Evolutionary conservation across 805 yeast species (phyloP), one percentile per base, ranked within the genome.

Genomic region (Candida insectalens): DNA sequence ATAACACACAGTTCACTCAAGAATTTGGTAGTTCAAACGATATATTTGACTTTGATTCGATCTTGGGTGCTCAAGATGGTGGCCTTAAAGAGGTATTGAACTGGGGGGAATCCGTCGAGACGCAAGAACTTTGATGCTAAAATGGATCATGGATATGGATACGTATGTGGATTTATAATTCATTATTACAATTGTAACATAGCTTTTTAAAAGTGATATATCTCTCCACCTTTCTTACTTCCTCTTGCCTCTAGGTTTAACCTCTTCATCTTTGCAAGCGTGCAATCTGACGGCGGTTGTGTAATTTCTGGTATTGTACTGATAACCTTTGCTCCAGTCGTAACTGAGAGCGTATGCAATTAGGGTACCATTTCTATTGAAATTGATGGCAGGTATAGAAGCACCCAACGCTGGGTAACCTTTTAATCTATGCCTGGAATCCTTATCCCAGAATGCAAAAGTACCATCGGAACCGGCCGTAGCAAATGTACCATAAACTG

Each of bases 381-480:
- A 92, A 4, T 77, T 76, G 2, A 87, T 70, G 25, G 81, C 76
- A 0, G 94, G 69, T 35, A 92, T 78, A 0, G 94, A 67, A 25
- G 74, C 70, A 33, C 69, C 71, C 12, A 79, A 64, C 7, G 72
- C 59, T 4, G 94, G 85, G 63, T 74, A 82, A 22, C 80, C 83
- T 59, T 80, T 83, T 44, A 92, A 70, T 47, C 97, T 71, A 53
- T 83, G 94, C 53, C 80, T 76, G 35, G 92, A 81, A 48, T 85
- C 95, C 57, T 84, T 85, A 57, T 92, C 97, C 98, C 98, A 92
- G 63, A 84, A 81, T 48, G 87, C 78, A 63, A 88, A 80, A 10
- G 88, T 69, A 16, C 98, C 98, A 58, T 92, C 98, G 17, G 92
- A 71, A 9, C 98, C 97, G 1, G 94, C 92, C 4, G 98, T 92